phyloP scores from a whole-genome alignment of 1,284 basidiomycete genomes.

The Coniferiporia weirii region DNA sequence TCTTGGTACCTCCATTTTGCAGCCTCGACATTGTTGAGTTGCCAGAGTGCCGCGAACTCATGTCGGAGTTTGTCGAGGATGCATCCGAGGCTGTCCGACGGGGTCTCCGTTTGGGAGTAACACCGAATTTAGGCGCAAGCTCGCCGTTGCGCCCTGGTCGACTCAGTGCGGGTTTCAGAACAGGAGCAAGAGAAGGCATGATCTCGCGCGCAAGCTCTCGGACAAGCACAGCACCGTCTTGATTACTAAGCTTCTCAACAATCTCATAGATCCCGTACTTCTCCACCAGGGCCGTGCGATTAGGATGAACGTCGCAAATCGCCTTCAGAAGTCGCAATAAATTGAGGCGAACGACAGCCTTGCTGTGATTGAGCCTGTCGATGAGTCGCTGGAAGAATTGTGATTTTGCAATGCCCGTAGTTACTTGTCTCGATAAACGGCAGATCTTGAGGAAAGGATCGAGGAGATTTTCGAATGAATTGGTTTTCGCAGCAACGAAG shows the following conservation, averaged over 20 bases:
- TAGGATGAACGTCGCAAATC: slow-evolving; percentile 86
- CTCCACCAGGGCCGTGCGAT: slow-evolving; percentile 75
- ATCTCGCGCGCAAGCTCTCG: slow-evolving; percentile 83
- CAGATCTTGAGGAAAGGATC: slow-evolving; percentile 91
- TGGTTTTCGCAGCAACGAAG: slow-evolving; percentile 84
- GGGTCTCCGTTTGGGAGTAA: slow-evolving; percentile 57
- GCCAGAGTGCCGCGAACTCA: not conserved
- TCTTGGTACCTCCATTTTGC: slow-evolving; percentile 23
- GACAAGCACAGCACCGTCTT: slow-evolving; percentile 87
- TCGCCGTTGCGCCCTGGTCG: slow-evolving; percentile 31
- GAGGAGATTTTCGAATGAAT: slow-evolving; percentile 91
- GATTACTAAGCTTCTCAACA: slow-evolving; percentile 71
- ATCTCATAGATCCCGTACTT: slow-evolving; percentile 74
- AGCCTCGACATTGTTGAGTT: slow-evolving; percentile 8
- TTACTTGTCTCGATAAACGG: slow-evolving; percentile 71
- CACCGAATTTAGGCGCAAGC: slow-evolving; percentile 35
- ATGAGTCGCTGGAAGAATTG: slow-evolving; percentile 85
- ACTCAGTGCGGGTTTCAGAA: slow-evolving; percentile 44
- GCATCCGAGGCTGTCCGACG: slow-evolving; percentile 68
- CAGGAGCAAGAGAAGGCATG: slow-evolving; percentile 65
- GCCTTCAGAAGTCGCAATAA: slow-evolving; percentile 81
- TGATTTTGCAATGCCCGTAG: slow-evolving; percentile 74
- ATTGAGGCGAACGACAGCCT: slow-evolving; percentile 87
- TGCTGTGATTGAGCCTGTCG: slow-evolving; percentile 76
- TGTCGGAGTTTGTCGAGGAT: slow-evolving; percentile 32